Base-by-base conservation (phyloP, 2,329 filamentous ascomycete species). In the Lachnellula subtilissima region DNA sequence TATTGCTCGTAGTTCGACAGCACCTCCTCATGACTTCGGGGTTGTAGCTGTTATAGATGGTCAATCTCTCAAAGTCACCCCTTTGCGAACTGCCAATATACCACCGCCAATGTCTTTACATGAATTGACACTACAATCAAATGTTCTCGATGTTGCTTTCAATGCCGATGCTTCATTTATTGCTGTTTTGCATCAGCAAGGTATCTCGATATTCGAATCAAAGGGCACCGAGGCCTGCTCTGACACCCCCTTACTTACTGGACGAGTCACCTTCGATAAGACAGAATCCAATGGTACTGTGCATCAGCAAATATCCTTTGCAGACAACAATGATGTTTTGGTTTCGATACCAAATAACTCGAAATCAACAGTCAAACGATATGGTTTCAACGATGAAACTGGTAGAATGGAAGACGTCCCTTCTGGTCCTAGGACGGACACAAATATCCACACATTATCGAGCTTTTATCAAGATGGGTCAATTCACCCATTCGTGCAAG, bases 81-180 rank as follows among this genome's bases (percentile, higher is more conserved):
- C 94, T 0, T 80, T 99, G 61, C 81, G 89, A 60, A 80, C 86
- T 50, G 88, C 91, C 12, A 96, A 94, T 65, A 80, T 97, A 3
- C 94, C 94, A 23, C 94, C 94, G 28, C 94, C 94, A 0, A 97
- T 97, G 91, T 85, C 91, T 15, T 79, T 93, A 60, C 88, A 88
- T 62, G 89, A 95, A 55, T 66, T 97, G 17, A 66, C 75, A 12
- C 72, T 88, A 28, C 75, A 81, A 14, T 79, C 79, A 0, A 85
- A 86, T 52, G 80, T 84, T 2, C 74, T 89, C 17, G 91, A 97
- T 72, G 83, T 94, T 51, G 84, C 87, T 0, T 85, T 97, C 62
- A 87, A 84, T 50, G 77, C 76, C 14, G 78, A 80, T 48, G 85
- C 87, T 49, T 79, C 78, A 1, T 76, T 78, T 7, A 79, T 97